A percentile compares a stretch with the other conserved stretches of the same genome.
phyloP scores from a whole-genome alignment of 2,329 filamentous ascomycete species.

The Fusarium sp. region DNA sequence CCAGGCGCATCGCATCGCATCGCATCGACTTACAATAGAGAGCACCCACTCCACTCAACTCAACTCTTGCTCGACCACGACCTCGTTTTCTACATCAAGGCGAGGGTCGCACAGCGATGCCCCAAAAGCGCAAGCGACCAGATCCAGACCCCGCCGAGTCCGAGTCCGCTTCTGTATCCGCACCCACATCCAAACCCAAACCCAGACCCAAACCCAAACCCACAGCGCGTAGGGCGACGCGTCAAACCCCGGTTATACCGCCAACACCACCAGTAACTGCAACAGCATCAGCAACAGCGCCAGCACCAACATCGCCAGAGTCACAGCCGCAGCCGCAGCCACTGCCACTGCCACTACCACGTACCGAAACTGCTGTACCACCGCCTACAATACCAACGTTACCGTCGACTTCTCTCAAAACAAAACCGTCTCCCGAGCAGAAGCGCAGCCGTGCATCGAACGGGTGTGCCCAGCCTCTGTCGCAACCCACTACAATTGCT shows the following conservation, averaged over 20 bases:
- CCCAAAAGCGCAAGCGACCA: slow-evolving; percentile 56
- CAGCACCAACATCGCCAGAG: slow-evolving; percentile 24
- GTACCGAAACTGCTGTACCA: slow-evolving; percentile 39
- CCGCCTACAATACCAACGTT: slow-evolving; percentile 36
- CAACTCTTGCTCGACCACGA: slow-evolving; percentile 3
- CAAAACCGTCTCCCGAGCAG: slow-evolving; percentile 30
- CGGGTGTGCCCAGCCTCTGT: slow-evolving; percentile 21
- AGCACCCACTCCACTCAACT: not conserved
- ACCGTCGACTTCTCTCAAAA: slow-evolving; percentile 13
- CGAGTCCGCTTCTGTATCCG: slow-evolving; percentile 10
- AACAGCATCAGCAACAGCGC: slow-evolving; percentile 35
- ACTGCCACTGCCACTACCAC: slow-evolving; percentile 27
- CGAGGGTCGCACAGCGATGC: slow-evolving; percentile 50
- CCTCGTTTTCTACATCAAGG: slow-evolving; percentile 3
- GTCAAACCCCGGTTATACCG: slow-evolving; percentile 55
- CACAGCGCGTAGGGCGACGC: slow-evolving; percentile 56
- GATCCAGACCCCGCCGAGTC: slow-evolving; percentile 47
- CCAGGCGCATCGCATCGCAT: slow-evolving; percentile 8
- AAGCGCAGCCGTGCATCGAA: slow-evolving; percentile 41
- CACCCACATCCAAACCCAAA: slow-evolving; percentile 7
- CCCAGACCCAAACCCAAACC: slow-evolving; percentile 31
- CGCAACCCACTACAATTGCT: slow-evolving; percentile 13
- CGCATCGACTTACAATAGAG: slow-evolving; percentile 1
- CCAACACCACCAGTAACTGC: slow-evolving; percentile 38
- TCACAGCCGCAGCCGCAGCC: slow-evolving; percentile 9